phyloP scores from a whole-genome alignment of 2,329 filamentous ascomycete genomes.

The Colletotrichum magnum region DNA sequence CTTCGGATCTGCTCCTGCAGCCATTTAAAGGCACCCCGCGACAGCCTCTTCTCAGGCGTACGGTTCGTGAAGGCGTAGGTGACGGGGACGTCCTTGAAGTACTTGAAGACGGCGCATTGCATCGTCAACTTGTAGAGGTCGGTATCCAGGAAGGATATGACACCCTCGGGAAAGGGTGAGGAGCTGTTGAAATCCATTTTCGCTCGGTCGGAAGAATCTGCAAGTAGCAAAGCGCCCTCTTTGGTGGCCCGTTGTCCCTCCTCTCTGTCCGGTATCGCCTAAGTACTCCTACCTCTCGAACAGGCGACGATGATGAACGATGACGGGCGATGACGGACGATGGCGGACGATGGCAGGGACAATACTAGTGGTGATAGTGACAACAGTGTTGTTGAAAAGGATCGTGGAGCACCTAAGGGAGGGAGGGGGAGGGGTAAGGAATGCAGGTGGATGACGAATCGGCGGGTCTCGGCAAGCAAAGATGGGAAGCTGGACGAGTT shows the following conservation, averaged over 20 bases:
- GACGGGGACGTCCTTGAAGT: constrained; percentile 86
- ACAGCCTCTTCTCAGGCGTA: constrained; percentile 93
- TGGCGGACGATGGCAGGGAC: too few relatives aligned
- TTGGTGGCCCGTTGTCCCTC: too few relatives aligned
- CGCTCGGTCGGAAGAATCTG: constrained; percentile 13
- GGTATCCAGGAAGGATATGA: constrained; percentile 87
- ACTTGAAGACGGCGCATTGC: constrained; percentile 96
- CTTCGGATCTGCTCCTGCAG: constrained; percentile 85
- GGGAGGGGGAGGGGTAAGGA: constrained; percentile 25
- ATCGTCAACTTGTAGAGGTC: constrained; percentile 97
- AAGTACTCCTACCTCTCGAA: too few relatives aligned
- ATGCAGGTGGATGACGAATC: constrained; percentile 33
- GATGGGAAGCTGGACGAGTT: not conserved
- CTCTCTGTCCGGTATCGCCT: too few relatives aligned
- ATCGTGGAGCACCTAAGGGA: not conserved
- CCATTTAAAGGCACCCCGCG: constrained; percentile 86
- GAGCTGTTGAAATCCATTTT: constrained; percentile 77
- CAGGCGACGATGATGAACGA: too few relatives aligned
- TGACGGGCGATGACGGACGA: too few relatives aligned
- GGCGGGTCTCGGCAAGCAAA: constrained; percentile 27
- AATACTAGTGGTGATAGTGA: too few relatives aligned
- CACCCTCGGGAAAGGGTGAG: constrained; percentile 79
- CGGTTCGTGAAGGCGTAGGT: constrained; percentile 97
- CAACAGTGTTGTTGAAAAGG: too few relatives aligned
- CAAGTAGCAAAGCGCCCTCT: too few relatives aligned